Conservation (phyloP, 1,284 basidiomycete genomes). For the Cerioporus squamosus region DNA sequence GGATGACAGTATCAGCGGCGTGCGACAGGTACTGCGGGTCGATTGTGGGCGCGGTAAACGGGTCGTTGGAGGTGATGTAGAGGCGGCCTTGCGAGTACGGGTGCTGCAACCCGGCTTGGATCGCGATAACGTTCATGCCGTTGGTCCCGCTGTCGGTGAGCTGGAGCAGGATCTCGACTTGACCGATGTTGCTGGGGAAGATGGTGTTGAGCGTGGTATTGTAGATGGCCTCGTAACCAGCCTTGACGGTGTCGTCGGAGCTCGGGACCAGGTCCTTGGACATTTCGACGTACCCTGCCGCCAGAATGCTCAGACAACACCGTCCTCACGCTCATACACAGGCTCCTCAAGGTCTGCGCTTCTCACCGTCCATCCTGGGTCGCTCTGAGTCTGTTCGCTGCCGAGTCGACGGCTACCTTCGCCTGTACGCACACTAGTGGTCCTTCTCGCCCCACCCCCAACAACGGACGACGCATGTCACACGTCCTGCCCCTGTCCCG, state of each 20-base stretch:
- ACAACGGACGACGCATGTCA: too few relatives aligned
- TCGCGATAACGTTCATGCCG: constrained; percentile 36
- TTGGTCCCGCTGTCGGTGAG: constrained; percentile 49
- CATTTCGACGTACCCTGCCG: too few relatives aligned
- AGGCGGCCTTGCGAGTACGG: constrained; percentile 49
- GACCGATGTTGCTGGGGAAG: constrained; percentile 47
- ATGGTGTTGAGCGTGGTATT: constrained; percentile 50
- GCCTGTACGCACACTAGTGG: too few relatives aligned
- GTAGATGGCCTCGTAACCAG: constrained; percentile 70
- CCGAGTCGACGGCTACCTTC: too few relatives aligned
- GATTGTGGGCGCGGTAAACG: constrained; percentile 60
- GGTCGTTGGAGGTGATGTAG: constrained; percentile 52
- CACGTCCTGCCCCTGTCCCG: too few relatives aligned
- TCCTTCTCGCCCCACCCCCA: too few relatives aligned
- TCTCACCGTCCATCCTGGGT: too few relatives aligned
- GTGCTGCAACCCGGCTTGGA: constrained; percentile 73
- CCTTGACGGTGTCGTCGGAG: constrained; percentile 49
- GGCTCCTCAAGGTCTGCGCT: too few relatives aligned
- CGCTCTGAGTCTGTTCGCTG: too few relatives aligned
- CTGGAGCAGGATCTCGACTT: constrained; percentile 65
- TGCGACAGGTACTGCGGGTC: constrained; percentile 68
- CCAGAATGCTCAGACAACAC: too few relatives aligned
- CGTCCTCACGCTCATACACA: too few relatives aligned
- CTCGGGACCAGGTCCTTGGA: constrained; percentile 58
- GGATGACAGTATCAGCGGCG: constrained; percentile 54